A percentile compares a stretch with the other conserved stretches of the same genome.
Conservation (phyloP, 2,329 filamentous ascomycete genomes). For the Trichoderma atroviride region DNA sequence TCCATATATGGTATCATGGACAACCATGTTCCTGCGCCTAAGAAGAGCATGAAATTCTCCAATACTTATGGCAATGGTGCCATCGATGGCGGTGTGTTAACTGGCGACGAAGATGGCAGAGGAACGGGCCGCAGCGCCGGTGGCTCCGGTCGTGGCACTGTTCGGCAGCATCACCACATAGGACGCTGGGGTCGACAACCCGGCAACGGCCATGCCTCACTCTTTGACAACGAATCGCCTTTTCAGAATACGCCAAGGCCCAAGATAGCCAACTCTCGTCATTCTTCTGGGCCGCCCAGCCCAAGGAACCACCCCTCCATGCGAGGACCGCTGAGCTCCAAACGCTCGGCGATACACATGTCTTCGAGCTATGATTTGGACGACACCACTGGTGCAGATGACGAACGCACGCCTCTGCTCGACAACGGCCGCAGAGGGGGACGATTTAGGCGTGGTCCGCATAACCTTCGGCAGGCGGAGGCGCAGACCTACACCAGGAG, state of each 20-base stretch:
- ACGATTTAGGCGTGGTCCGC: constrained; percentile 59
- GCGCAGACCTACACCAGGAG: constrained; percentile 67
- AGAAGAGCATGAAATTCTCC: constrained; percentile 96
- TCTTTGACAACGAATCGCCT: constrained; percentile 77
- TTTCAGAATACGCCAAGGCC: constrained; percentile 68
- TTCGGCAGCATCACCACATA: constrained; percentile 73
- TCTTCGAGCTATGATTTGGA: constrained; percentile 76
- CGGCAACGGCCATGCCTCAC: constrained; percentile 67
- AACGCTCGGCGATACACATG: constrained; percentile 60
- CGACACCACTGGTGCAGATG: constrained; percentile 75
- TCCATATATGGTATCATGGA: constrained; percentile 71
- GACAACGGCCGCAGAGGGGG: constrained; percentile 59
- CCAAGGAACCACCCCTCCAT: constrained; percentile 58
- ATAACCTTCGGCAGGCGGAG: constrained; percentile 70
- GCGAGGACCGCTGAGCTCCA: constrained; percentile 43
- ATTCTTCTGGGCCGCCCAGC: constrained; percentile 70
- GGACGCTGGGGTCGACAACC: constrained; percentile 74
- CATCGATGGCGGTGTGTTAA: constrained; percentile 51
- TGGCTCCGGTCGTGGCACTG: constrained; percentile 66
- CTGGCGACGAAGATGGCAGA: constrained; percentile 69
- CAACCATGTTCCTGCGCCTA: constrained; percentile 52
- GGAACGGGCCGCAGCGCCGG: constrained; percentile 62
- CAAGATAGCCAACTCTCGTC: constrained; percentile 63
- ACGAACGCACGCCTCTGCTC: constrained; percentile 85
- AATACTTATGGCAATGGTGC: constrained; percentile 69